Conservation (phyloP, 2,329 filamentous ascomycete genomes). For the Penicillium hordei region DNA sequence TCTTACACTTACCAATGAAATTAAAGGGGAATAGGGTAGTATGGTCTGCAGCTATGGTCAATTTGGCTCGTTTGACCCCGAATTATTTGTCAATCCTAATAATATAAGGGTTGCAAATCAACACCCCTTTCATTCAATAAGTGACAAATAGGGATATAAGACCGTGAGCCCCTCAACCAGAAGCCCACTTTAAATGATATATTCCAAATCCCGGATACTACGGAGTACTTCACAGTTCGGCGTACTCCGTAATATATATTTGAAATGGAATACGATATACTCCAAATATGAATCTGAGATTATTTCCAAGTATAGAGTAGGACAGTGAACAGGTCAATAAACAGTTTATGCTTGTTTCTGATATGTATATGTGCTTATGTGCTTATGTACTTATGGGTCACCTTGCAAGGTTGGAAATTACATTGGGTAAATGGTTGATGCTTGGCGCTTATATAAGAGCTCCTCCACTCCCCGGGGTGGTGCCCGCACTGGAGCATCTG, state of each 20-base stretch:
- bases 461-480: background rate
- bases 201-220: background rate
- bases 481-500: constrained; percentile 2
- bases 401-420: too few species aligned
- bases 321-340: background rate
- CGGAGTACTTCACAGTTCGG: background rate
- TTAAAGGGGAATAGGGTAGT: background rate
- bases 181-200: background rate
- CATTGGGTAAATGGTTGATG: background rate
- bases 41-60: background rate
- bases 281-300: background rate
- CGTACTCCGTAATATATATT: background rate
- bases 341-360: background rate
- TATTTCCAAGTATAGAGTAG: background rate
- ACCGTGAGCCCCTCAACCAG: background rate
- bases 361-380: background rate
- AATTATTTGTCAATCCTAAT: background rate
- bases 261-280: background rate
- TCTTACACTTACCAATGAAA: background rate
- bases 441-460: constrained; percentile 13
- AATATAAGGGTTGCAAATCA: background rate
- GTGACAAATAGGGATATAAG: background rate
- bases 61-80: background rate
- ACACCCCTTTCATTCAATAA: background rate
- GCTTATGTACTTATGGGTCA: too few species aligned